phyloP scores from a whole-genome alignment of 2,329 filamentous ascomycete genomes.

The Verticillium zaregamsianum region DNA sequence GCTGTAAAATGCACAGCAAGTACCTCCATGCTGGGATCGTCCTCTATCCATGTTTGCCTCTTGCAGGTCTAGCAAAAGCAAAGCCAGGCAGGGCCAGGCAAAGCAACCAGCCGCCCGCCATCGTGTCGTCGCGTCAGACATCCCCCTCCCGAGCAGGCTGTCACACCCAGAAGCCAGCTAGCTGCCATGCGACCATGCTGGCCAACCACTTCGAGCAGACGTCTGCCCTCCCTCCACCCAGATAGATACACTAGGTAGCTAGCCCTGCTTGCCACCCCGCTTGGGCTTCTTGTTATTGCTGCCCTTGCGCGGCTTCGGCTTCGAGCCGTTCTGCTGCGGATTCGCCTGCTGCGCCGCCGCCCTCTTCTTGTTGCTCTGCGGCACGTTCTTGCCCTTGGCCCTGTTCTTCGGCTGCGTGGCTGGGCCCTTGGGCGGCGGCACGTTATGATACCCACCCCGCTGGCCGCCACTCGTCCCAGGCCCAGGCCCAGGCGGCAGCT shows the following conservation, averaged over 20 bases:
- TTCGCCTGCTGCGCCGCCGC: slow-evolving; percentile 4
- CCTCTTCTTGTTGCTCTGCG: slow-evolving; percentile 4
- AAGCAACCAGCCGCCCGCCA: not conserved
- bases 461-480: not conserved
- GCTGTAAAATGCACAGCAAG: not conserved
- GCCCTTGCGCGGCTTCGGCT: slow-evolving; percentile 7
- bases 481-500: not conserved
- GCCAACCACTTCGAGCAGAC: not conserved
- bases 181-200: not conserved
- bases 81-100: not conserved
- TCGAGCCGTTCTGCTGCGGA: slow-evolving; percentile 5
- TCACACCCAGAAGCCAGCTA: not conserved
- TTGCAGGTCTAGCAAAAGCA: not conserved
- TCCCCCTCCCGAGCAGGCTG: not conserved
- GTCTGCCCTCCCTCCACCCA: not conserved
- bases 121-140: not conserved
- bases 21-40: not conserved
- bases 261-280: slow-evolving; percentile 12
- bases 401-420: slow-evolving; percentile 9
- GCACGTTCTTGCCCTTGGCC: slow-evolving; percentile 5
- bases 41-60: not conserved
- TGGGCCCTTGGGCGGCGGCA: slow-evolving; percentile 8
- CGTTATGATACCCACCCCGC: slow-evolving; percentile 8
- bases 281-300: slow-evolving; percentile 3
- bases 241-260: not conserved